Conservation (phyloP, 2,329 filamentous ascomycete species). For the Fusarium tuaranense region DNA sequence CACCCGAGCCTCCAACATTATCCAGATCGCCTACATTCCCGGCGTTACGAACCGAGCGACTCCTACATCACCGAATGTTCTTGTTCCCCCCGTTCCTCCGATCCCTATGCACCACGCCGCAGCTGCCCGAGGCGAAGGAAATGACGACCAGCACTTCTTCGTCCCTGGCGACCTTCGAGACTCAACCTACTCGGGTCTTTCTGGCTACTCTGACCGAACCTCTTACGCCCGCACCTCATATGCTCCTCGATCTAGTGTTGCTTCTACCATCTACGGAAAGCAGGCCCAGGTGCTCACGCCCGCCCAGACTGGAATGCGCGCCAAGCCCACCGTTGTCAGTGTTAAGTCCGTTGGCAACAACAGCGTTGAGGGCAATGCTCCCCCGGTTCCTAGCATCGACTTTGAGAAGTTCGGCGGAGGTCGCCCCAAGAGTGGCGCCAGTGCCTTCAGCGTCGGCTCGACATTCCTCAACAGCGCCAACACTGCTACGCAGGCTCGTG, state of each 20-base stretch:
- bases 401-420: slow-evolving; percentile 66
- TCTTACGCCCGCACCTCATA: slow-evolving; percentile 71
- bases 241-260: slow-evolving; percentile 78
- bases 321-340: slow-evolving; percentile 92
- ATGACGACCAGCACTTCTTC: slow-evolving; percentile 90
- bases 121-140: slow-evolving; percentile 59
- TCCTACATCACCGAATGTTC: slow-evolving; percentile 81
- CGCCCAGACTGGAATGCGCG: slow-evolving; percentile 87
- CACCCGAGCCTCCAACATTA: slow-evolving; percentile 97
- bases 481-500: slow-evolving; percentile 67
- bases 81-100: slow-evolving; percentile 93
- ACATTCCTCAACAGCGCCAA: slow-evolving; percentile 76
- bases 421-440: slow-evolving; percentile 65
- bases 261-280: slow-evolving; percentile 93
- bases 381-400: slow-evolving; percentile 80
- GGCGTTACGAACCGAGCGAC: slow-evolving; percentile 94
- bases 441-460: slow-evolving; percentile 75
- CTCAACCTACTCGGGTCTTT: slow-evolving; percentile 87
- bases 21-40: slow-evolving; percentile 98
- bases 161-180: slow-evolving; percentile 90
- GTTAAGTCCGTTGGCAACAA: slow-evolving; percentile 78
- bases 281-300: slow-evolving; percentile 86
- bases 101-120: slow-evolving; percentile 77
- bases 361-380: slow-evolving; percentile 66
- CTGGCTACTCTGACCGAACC: slow-evolving; percentile 70